These are phyloP conservation scores for Pleomassaria siparia DNA, from an alignment of 2,329 filamentous ascomycete species.

Conservation along the genomic window DNA sequence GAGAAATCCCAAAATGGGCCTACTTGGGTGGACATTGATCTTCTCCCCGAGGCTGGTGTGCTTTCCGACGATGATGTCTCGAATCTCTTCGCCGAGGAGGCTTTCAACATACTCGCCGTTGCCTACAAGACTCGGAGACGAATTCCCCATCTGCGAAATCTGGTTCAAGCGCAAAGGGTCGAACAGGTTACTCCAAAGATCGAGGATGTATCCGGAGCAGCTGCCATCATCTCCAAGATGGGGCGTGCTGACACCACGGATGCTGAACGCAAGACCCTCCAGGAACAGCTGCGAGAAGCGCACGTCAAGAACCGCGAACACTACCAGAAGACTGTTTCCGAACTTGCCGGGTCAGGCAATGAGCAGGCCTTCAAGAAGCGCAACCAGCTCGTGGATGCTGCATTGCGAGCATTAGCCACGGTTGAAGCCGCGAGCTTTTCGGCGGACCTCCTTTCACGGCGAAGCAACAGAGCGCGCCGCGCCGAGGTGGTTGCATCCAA, in stretches of 20 bases:
- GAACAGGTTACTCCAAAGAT: constrained; percentile 30
- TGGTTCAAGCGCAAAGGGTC: constrained; percentile 30
- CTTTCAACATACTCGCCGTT: constrained; percentile 30
- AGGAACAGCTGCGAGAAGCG: constrained; percentile 28
- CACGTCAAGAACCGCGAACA: constrained; percentile 30
- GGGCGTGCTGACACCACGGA: constrained; percentile 8
- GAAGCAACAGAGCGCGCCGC: constrained; percentile 35
- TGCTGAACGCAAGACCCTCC: constrained; percentile 18
- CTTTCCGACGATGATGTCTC: constrained; percentile 20
- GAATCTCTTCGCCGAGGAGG: constrained; percentile 29
- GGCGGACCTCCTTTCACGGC: constrained; percentile 35
- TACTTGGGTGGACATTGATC: constrained; percentile 22
- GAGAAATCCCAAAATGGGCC: constrained; percentile 16
- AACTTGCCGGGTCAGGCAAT: constrained; percentile 14
- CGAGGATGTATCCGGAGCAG: constrained; percentile 34
- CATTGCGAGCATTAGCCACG: constrained; percentile 25
- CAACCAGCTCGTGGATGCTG: constrained; percentile 31
- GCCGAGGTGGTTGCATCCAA: constrained; percentile 23
- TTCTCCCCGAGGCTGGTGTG: constrained; percentile 19
- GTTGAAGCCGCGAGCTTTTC: constrained; percentile 33
- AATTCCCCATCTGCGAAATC: constrained; percentile 24
- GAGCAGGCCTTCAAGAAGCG: constrained; percentile 16
- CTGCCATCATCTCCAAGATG: constrained; percentile 27
- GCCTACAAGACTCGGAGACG: constrained; percentile 34
- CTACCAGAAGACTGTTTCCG: constrained; percentile 19